phyloP scores from a whole-genome alignment of 2,329 filamentous ascomycete species.

The Penicillium oxalicum region DNA sequence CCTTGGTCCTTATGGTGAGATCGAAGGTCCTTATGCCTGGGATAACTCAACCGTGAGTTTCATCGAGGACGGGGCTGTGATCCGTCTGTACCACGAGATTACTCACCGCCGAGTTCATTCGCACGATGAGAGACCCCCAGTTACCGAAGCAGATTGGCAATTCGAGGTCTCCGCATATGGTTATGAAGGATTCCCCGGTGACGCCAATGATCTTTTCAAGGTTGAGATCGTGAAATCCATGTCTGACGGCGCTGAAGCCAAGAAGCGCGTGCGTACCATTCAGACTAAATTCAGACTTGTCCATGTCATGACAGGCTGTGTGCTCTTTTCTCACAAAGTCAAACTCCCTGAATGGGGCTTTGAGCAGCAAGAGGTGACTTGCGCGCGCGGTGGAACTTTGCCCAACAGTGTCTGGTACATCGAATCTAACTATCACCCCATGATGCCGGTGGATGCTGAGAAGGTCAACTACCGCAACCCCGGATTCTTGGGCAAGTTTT shows the following conservation, averaged over 20 bases:
- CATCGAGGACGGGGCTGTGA: conserved; percentile 71
- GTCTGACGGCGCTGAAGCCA: conserved; percentile 71
- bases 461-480: conserved; percentile 95
- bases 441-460: conserved; percentile 67
- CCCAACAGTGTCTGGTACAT: conserved; percentile 98
- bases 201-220: conserved; percentile 93
- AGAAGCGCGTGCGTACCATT: conserved; percentile 83
- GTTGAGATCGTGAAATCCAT: conserved; percentile 89
- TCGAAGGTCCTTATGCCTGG: conserved; percentile 80
- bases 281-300: conserved; percentile 94
- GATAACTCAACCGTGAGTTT: conserved; percentile 60
- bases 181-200: conserved; percentile 92
- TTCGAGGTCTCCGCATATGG: conserved; percentile 96
- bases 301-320: conserved; percentile 94
- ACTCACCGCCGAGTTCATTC: conserved; percentile 91
- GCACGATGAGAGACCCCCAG: conserved; percentile 77
- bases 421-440: conserved; percentile 80
- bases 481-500: conserved; percentile 96
- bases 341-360: conserved; percentile 98
- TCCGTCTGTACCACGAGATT: conserved; percentile 75
- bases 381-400: conserved; percentile 80
- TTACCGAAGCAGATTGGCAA: conserved; percentile 88
- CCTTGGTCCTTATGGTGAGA: conserved; percentile 65
- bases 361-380: conserved; percentile 98
- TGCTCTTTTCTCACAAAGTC: conserved; percentile 96